Evolutionary conservation across 164 flowering plant species (phyloP), one percentile per base, ranked within the genome.

Genomic region (Echeveria elegans): DNA sequence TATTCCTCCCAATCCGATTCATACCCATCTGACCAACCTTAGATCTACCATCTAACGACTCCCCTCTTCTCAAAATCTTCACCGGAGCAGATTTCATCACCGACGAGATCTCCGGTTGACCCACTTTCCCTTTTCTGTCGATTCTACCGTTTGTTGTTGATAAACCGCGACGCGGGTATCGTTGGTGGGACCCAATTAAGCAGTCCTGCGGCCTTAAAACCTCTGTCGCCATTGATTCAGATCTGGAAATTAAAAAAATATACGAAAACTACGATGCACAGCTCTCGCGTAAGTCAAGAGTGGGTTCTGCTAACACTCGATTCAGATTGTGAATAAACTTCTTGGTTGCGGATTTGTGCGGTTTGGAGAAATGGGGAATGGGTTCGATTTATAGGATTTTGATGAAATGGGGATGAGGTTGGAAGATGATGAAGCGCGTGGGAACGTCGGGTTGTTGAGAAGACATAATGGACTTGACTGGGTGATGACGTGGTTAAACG

Each of bases 21-120:
- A 15, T 18, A 43, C 47, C 47, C 47, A 43, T n/a, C n/a, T n/a
- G n/a, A n/a, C n/a, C n/a, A n/a, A n/a, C 31, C 34, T 26, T 28
- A 1, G 61, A 56, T 56, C 61, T 56, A 12, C 61, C 61, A 28
- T 56, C 61, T 15, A 56, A 14, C 5, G 61, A 56, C 32, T 56
- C 61, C 19, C 61, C 32, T 56, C 61, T 56, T 56, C 61, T 56
- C 61, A 56, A 56, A 56, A 56, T 56, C 61, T 18, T 56, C 61
- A 56, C 31, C 18, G 31, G 61, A 23, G 26, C 14, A 32, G 61
- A 56, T 50, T n/a, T 50, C 11, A 0, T 19, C 56, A 6, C 8
- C 56, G 26, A 24, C 28, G 26, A 23, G 26, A 34, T 34, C 37
- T 50, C 56, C 56, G 56, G 8, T 11, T 56, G 61, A 56, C 32